Evolutionary conservation across 1,284 basidiomycete genomes (phyloP), one percentile per base, ranked within the genome.

Genomic region (Trametes sp.): DNA sequence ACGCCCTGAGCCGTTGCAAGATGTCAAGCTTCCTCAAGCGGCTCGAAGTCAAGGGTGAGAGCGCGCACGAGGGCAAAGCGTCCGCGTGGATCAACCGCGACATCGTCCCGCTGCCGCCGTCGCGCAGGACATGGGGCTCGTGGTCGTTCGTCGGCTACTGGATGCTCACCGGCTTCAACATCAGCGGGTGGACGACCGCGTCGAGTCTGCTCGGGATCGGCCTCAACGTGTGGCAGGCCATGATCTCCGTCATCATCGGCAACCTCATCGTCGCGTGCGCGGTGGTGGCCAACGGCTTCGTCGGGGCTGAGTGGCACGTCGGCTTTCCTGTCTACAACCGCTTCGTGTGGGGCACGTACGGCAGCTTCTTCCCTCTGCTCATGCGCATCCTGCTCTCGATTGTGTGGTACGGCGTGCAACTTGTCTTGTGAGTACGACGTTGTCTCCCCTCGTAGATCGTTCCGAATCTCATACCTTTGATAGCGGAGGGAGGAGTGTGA

Each of bases 21-120:
- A 59, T 59, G 29, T 48, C 38, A 1, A 48, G 16, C 16, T 31
- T 67, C 11, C 56, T 68, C 29, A 61, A 64, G 52, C 57, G 54
- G 33, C 60, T 70, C 61, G 65, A 70, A 36, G 61, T 70, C 24
- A 59, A 63, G 23, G 60, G 41, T 46, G 45, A 54, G 57, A 50
- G 65, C 42, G 61, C 62, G 33, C 45, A 51, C 19, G 69, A 63
- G 21, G 44, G 52, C 10, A 35, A 59, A 23, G 42, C 61, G 2
- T 63, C 64, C 14, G 61, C 67, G n/a, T 70, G 69, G 69, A 63
- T 68, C 53, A 70, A 70, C 51, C 67, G 57, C 26, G 69, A 70
- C 59, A 66, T 70, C 35, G 59, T 67, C 23, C 69, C 69, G 14
- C 63, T 70, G 26, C 67, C 67, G 24, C 67, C 67, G 1, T 63